Evolutionary conservation across 352 stramenopile genomes (phyloP).

Genomic region (Globisporangium sylvaticum): DNA sequence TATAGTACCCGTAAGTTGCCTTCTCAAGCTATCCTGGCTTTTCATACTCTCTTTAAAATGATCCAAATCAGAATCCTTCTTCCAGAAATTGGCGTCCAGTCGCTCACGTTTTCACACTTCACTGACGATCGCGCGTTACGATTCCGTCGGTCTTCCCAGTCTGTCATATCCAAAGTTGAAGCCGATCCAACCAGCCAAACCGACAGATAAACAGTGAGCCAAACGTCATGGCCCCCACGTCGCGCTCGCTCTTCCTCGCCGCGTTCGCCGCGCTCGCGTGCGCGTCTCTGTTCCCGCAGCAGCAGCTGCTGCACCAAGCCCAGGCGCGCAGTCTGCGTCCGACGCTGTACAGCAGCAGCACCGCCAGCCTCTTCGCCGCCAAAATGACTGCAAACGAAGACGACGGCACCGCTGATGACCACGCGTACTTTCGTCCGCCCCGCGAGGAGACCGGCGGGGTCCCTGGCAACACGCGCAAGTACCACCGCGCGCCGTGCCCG

Average conservation of each 20-base stretch:
- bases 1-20: too few relatives aligned
- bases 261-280: not conserved
- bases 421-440: constrained; percentile 42
- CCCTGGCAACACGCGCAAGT: constrained; percentile 31
- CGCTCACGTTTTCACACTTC: not conserved
- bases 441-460: constrained; percentile 37
- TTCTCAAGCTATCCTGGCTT: too few relatives aligned
- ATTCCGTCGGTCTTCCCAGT: not conserved
- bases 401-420: constrained; percentile 9
- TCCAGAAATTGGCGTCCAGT: not conserved
- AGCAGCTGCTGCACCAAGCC: constrained; percentile 1
- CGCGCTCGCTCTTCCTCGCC: not conserved
- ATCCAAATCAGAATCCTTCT: not conserved
- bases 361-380: not conserved
- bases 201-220: not conserved
- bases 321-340: constrained; percentile 10
- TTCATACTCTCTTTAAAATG: too few relatives aligned
- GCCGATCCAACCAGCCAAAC: constrained; percentile 2
- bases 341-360: not conserved
- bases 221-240: not conserved
- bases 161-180: constrained; percentile 12
- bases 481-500: constrained; percentile 60
- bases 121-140: not conserved
- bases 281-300: not conserved
- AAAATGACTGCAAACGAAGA: constrained; percentile 4